phyloP scores from a whole-genome alignment of 345 rosid species.

The Rhizophora mangle region DNA sequence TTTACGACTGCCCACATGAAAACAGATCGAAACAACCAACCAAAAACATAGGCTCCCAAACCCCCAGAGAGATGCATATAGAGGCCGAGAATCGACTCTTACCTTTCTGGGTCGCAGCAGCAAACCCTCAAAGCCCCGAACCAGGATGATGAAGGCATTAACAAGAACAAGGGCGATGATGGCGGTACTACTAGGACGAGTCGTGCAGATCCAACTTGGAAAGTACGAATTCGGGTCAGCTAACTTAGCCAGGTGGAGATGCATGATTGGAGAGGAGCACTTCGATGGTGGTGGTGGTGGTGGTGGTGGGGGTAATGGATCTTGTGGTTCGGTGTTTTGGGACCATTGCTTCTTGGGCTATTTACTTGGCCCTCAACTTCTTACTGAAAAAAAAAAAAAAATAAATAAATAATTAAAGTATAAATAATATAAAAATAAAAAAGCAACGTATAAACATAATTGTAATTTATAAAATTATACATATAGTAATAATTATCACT shows the following conservation, averaged over 20 bases:
- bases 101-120: slow-evolving; percentile 11
- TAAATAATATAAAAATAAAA: no score
- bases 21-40: not conserved
- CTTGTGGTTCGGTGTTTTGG: no score
- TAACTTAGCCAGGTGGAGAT: slow-evolving; percentile 5
- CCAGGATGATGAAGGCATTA: not conserved
- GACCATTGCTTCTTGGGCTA: no score
- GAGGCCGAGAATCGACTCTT: not conserved
- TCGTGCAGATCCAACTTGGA: not conserved
- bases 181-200: not conserved
- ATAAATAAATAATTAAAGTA: no score
- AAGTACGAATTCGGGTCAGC: not conserved
- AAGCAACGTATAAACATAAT: no score
- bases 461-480: no score
- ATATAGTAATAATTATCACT: no score
- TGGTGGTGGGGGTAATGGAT: not conserved
- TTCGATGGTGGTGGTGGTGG: slow-evolving; percentile 4
- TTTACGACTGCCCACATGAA: not conserved
- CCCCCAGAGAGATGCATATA: not conserved
- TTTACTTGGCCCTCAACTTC: no score
- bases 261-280: slow-evolving; percentile 3
- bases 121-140: slow-evolving; percentile 13
- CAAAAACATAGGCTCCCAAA: not conserved
- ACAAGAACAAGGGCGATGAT: not conserved
- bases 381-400: no score